Evolutionary conservation across 148 eudicot genomes (phyloP).

Genomic region (Fallopia convolvulus): DNA sequence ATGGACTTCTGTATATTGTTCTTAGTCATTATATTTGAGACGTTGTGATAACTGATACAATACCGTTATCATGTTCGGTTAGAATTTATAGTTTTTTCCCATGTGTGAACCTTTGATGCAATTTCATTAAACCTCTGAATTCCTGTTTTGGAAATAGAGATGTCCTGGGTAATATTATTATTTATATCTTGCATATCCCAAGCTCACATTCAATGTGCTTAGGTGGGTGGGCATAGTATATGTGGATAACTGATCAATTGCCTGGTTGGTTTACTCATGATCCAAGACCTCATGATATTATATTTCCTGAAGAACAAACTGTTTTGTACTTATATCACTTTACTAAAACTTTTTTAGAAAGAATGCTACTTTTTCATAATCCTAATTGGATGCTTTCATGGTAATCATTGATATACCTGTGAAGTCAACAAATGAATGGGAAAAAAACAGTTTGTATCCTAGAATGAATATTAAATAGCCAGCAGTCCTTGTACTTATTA

Average conservation of each 20-base stretch:
- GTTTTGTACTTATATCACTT: not conserved
- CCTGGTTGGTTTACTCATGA: not conserved
- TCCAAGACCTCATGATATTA: not conserved
- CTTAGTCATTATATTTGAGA: not conserved
- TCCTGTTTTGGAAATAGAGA: not conserved
- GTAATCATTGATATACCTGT: too few relatives aligned
- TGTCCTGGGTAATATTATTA: not conserved
- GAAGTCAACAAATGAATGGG: too few relatives aligned
- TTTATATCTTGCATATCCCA: not conserved
- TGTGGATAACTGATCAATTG: not conserved
- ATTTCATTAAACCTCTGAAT: not conserved
- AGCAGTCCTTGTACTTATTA: too few relatives aligned
- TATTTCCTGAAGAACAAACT: not conserved
- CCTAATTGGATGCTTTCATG: too few relatives aligned
- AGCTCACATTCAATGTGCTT: not conserved
- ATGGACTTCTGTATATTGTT: not conserved
- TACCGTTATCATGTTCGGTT: not conserved
- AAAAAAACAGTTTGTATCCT: too few relatives aligned
- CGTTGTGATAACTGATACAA: not conserved
- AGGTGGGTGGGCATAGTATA: not conserved
- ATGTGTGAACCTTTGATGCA: not conserved
- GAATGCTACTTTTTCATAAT: too few relatives aligned
- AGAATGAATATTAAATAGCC: too few relatives aligned
- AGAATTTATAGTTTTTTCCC: not conserved
- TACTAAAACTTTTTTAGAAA: too few relatives aligned